Conservation (phyloP, 2,329 filamentous ascomycete species). For the Aspergillus sp. region DNA sequence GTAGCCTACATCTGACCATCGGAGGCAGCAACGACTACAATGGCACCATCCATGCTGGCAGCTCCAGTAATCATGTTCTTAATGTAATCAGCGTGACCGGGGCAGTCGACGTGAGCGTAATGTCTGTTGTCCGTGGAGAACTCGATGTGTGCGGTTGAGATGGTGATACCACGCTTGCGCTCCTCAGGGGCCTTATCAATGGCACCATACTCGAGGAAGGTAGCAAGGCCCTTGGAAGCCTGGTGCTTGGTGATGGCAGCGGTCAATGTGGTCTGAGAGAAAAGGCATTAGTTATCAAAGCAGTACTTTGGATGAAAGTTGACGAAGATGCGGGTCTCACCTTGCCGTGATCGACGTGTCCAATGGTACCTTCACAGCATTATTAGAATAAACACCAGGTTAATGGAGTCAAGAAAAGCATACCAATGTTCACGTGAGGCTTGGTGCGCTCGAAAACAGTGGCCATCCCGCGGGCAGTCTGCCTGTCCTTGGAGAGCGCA, state of each 20-base stretch:
- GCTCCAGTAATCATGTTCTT: constrained; percentile 99
- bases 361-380: constrained; percentile 77
- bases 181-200: constrained; percentile 99
- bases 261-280: constrained; percentile 85
- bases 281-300: constrained; percentile 22
- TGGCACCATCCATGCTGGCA: constrained; percentile 98
- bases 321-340: constrained; percentile 52
- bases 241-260: constrained; percentile 99
- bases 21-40: constrained; percentile 97
- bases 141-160: constrained; percentile 97
- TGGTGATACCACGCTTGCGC: constrained; percentile 99
- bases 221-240: constrained; percentile 89
- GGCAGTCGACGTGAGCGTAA: constrained; percentile 99
- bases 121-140: constrained; percentile 92
- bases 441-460: constrained; percentile 82
- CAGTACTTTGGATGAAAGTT: constrained; percentile 5
- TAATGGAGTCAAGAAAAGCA: constrained; percentile 27
- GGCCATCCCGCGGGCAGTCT: constrained; percentile 60
- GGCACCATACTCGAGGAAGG: constrained; percentile 93
- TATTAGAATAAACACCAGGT: background rate
- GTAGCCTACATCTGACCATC: constrained; percentile 86
- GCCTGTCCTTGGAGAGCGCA: constrained; percentile 52
- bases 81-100: constrained; percentile 99
- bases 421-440: constrained; percentile 98
- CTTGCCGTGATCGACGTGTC: constrained; percentile 99